Conservation (phyloP, 2,329 filamentous ascomycete species). For the Trichophyton simii region DNA sequence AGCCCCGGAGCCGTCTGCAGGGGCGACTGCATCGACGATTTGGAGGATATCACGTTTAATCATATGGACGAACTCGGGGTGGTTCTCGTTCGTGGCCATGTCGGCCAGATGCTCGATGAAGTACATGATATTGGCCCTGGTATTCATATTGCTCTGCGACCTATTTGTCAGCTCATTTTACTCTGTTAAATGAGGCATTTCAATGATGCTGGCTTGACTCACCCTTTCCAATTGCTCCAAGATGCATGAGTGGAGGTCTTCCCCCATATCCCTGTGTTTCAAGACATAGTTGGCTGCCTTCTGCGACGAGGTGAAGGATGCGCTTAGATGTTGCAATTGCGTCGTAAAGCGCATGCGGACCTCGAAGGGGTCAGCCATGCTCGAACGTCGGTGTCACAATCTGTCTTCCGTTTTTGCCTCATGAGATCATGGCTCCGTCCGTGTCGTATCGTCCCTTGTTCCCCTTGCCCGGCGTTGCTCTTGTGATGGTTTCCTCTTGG, state of each 20-base stretch:
- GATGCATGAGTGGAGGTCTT: conserved; percentile 95
- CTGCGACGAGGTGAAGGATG: conserved; percentile 73
- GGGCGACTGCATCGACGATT: conserved; percentile 84
- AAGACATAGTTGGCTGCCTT: conserved; percentile 93
- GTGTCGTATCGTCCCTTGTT: background rate
- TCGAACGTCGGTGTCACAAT: conserved; percentile 25
- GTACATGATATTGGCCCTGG: conserved; percentile 96
- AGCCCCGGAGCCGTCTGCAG: conserved; percentile 71
- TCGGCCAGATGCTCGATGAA: conserved; percentile 95
- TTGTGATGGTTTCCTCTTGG: background rate
- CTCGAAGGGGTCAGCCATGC: conserved; percentile 83
- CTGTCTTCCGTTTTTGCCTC: background rate
- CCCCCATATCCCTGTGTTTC: conserved; percentile 86
- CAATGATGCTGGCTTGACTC: conserved; percentile 6
- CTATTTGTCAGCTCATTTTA: background rate
- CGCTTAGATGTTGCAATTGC: conserved; percentile 81
- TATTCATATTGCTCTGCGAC: conserved; percentile 80
- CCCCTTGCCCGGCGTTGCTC: too few relatives aligned
- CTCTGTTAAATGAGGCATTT: background rate
- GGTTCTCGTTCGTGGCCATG: conserved; percentile 61
- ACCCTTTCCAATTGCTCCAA: conserved; percentile 85
- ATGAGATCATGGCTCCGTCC: background rate
- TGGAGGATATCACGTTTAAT: conserved; percentile 85
- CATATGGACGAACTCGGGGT: conserved; percentile 78
- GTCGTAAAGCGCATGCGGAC: conserved; percentile 94